phyloP scores from a whole-genome alignment of 2,329 filamentous ascomycete genomes.

The Plenodomus biglobosus region DNA sequence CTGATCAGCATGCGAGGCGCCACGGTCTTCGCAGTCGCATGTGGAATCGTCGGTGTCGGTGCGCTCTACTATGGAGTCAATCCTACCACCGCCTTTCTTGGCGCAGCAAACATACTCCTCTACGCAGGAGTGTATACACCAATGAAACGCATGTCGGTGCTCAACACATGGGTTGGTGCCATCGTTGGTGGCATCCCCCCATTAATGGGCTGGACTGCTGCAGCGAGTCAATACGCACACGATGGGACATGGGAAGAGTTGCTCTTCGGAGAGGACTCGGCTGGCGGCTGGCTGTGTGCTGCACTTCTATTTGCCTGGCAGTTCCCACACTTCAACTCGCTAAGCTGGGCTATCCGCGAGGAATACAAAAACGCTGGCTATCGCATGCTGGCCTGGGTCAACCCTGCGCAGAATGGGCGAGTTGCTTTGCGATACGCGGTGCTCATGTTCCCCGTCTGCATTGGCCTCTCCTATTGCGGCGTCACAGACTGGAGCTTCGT shows the following conservation, averaged over 20 bases:
- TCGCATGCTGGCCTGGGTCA: constrained; percentile 79
- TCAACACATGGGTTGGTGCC: constrained; percentile 95
- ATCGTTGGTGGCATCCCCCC: constrained; percentile 92
- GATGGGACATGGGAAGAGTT: constrained; percentile 70
- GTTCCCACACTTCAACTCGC: constrained; percentile 95
- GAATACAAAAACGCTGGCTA: constrained; percentile 77
- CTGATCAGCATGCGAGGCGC: constrained; percentile 73
- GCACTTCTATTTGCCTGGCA: constrained; percentile 91
- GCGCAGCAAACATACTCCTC: constrained; percentile 78
- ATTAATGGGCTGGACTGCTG: constrained; percentile 97
- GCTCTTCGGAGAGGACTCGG: constrained; percentile 66
- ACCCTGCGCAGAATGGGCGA: constrained; percentile 79
- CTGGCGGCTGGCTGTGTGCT: constrained; percentile 88
- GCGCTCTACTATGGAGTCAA: constrained; percentile 89
- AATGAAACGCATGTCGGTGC: constrained; percentile 78
- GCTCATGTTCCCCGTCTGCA: constrained; percentile 81
- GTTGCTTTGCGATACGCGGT: constrained; percentile 87
- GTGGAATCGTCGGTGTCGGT: constrained; percentile 68
- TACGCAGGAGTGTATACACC: constrained; percentile 95
- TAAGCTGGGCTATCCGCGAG: constrained; percentile 83
- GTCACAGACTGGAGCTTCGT: constrained; percentile 88
- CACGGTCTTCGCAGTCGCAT: constrained; percentile 73
- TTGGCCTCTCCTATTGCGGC: constrained; percentile 73
- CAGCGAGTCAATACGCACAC: constrained; percentile 78
- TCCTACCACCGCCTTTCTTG: constrained; percentile 85